Conservation (phyloP, 2,329 filamentous ascomycete species). For the Fusarium buharicum region DNA sequence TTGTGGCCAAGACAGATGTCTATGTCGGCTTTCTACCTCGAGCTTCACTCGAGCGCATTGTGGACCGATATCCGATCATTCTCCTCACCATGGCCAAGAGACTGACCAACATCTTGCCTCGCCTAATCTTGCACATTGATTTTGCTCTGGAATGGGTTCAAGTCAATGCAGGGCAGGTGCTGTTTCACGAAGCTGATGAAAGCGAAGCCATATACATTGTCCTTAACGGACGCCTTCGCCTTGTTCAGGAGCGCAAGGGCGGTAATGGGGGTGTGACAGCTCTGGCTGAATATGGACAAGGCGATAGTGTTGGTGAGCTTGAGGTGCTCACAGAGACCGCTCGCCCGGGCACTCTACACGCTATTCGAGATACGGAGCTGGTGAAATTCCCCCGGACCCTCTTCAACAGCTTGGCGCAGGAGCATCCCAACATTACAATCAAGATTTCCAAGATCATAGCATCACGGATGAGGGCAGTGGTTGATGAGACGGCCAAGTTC, state of each 20-base stretch:
- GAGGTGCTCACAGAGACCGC: constrained; percentile 96
- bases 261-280: constrained; percentile 87
- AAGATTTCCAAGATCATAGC: constrained; percentile 99
- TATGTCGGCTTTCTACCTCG: constrained; percentile 95
- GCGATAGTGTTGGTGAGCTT: constrained; percentile 95
- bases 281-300: constrained; percentile 92
- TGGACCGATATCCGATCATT: constrained; percentile 91
- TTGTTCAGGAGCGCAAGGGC: constrained; percentile 83
- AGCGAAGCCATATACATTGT: constrained; percentile 99
- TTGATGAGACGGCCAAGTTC: constrained; percentile 81
- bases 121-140: constrained; percentile 93
- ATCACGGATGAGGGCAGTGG: constrained; percentile 87
- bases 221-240: constrained; percentile 87
- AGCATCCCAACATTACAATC: constrained; percentile 97
- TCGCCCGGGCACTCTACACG: constrained; percentile 90
- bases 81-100: constrained; percentile 96
- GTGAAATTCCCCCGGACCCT: constrained; percentile 95
- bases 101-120: constrained; percentile 86
- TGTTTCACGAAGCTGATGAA: constrained; percentile 93
- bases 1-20: constrained; percentile 96
- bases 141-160: constrained; percentile 99
- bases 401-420: constrained; percentile 96
- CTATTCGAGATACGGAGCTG: constrained; percentile 94
- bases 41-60: constrained; percentile 86
- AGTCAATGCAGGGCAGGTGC: constrained; percentile 91